phyloP scores from a whole-genome alignment of 352 stramenopile genomes.

The Globisporangium recalcitrans region DNA sequence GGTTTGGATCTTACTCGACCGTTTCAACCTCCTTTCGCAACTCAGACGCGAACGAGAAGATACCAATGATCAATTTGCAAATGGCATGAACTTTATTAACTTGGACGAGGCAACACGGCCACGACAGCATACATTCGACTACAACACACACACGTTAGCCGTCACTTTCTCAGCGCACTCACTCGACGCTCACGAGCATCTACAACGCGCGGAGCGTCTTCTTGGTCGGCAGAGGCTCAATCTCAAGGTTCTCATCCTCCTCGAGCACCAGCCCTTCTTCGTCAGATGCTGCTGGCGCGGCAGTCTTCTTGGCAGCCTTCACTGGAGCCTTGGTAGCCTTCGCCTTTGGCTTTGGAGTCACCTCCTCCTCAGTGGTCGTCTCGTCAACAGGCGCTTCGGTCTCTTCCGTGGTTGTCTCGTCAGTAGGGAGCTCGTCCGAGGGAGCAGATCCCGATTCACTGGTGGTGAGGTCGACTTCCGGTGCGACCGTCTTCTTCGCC shows the following conservation, averaged over 20 bases:
- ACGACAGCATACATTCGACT: neutral
- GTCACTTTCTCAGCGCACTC: neutral
- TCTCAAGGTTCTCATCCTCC: neutral
- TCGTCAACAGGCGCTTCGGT: neutral
- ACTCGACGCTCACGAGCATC: too few relatives aligned
- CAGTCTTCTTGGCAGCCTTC: neutral
- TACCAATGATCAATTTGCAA: too few relatives aligned
- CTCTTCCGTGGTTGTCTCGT: neutral
- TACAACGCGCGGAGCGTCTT: neutral
- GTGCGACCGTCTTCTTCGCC: neutral
- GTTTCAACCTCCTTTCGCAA: neutral
- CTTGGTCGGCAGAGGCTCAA: neutral
- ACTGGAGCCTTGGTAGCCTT: neutral
- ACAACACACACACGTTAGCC: neutral
- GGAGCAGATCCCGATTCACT: neutral
- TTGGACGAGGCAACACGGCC: neutral
- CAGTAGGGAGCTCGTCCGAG: neutral
- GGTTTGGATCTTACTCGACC: neutral
- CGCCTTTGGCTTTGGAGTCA: neutral
- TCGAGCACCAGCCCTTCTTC: conserved; percentile 1
- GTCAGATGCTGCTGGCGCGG: neutral
- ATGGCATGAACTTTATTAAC: too few relatives aligned
- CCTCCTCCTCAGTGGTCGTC: neutral
- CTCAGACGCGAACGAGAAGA: too few relatives aligned
- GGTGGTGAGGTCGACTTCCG: neutral